phyloP scores from a whole-genome alignment of 2,329 filamentous ascomycete species.

The Claviceps digitariae region DNA sequence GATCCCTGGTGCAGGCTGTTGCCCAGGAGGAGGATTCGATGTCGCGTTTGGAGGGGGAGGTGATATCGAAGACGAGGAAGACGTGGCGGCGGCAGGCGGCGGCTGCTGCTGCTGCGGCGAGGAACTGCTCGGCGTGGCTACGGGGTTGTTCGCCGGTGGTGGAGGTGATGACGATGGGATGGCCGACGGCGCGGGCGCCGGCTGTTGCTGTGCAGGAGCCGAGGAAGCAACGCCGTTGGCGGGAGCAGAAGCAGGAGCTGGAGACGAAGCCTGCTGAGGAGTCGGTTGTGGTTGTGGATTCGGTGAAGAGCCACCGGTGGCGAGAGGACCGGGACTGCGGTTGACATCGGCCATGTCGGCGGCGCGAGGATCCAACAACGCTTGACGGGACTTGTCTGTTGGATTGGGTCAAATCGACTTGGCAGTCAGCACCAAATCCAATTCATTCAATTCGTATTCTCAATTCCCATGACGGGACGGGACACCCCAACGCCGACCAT shows the following conservation, averaged over 20 bases:
- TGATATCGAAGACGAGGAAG: neutral
- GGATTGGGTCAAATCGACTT: conserved; percentile 17
- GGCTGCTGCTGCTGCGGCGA: neutral
- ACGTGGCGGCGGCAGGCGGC: neutral
- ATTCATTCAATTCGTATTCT: conserved; percentile 19
- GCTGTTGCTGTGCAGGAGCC: neutral
- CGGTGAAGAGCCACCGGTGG: conserved; percentile 9
- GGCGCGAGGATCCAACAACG: neutral
- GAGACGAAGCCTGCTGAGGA: neutral
- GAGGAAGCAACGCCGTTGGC: neutral
- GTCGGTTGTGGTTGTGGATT: neutral
- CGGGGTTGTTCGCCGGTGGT: neutral
- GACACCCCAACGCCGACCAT: neutral
- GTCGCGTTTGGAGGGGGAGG: neutral
- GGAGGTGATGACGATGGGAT: neutral
- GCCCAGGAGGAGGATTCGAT: neutral
- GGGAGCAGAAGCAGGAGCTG: neutral
- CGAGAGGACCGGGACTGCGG: conserved; percentile 10
- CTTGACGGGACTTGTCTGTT: conserved; percentile 13
- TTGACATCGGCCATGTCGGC: conserved; percentile 3
- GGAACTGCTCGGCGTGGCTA: neutral
- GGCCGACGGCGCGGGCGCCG: neutral
- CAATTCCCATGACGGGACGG: neutral
- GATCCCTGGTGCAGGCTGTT: conserved; percentile 7
- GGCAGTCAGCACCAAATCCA: conserved; percentile 13